phyloP scores from a whole-genome alignment of 495 filamentous ascomycete species.

The Aspergillus homomorphus region DNA sequence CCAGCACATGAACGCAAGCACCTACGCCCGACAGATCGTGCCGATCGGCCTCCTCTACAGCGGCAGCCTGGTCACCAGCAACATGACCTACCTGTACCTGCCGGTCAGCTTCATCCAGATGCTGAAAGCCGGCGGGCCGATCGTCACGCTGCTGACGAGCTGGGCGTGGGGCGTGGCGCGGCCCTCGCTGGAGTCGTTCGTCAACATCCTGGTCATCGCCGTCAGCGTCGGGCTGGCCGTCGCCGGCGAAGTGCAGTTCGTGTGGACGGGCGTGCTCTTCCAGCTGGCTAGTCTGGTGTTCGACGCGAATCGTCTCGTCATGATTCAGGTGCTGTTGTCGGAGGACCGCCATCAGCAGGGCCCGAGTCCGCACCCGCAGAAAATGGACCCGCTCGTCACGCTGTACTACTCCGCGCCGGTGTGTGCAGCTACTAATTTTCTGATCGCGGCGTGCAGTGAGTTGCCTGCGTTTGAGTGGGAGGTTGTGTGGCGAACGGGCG shows the following conservation, averaged over 20 bases:
- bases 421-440: conserved; percentile 70
- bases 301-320: conserved; percentile 72
- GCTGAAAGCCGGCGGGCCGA: conserved; percentile 73
- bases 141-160: conserved; percentile 61
- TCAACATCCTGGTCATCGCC: conserved; percentile 73
- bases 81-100: conserved; percentile 71
- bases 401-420: conserved; percentile 84
- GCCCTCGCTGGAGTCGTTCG: conserved; percentile 56
- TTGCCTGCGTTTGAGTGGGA: conserved; percentile 48
- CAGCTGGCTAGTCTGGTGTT: conserved; percentile 68
- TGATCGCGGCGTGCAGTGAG: conserved; percentile 63
- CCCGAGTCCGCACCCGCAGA: conserved; percentile 37
- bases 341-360: conserved; percentile 45
- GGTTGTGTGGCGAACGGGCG: conserved; percentile 56
- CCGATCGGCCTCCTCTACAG: conserved; percentile 74
- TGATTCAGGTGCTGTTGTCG: conserved; percentile 71
- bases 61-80: conserved; percentile 68
- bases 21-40: conserved; percentile 68
- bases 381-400: conserved; percentile 81
- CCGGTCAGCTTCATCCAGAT: conserved; percentile 80
- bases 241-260: conserved; percentile 72
- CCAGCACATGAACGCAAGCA: conserved; percentile 63
- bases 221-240: conserved; percentile 70
- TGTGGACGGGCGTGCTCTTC: conserved; percentile 63
- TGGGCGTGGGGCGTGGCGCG: conserved; percentile 64